Conservation (phyloP, 2,329 filamentous ascomycete species). For the Xylariaceae sp. region DNA sequence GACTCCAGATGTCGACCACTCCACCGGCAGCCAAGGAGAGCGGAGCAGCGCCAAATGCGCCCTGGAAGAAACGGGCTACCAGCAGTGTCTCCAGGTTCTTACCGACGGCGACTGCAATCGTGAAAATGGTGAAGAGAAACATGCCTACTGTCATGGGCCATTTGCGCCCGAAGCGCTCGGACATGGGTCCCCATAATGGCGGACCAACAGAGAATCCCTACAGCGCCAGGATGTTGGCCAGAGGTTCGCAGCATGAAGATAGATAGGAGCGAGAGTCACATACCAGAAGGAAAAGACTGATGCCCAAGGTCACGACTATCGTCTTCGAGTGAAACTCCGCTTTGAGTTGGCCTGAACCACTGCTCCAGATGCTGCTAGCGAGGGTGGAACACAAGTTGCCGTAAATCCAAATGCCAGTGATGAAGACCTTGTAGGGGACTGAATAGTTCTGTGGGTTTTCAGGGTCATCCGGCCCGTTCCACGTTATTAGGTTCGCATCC, state of each 20-base stretch:
- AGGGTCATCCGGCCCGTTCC: constrained; percentile 15
- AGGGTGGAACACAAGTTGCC: constrained; percentile 13
- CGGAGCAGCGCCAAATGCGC: constrained; percentile 42
- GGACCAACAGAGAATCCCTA: constrained; percentile 36
- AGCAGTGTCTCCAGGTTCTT: constrained; percentile 16
- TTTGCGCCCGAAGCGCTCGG: constrained; percentile 45
- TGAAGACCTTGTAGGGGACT: constrained; percentile 6
- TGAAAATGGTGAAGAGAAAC: constrained; percentile 42
- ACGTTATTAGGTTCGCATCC: constrained; percentile 12
- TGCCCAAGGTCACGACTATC: constrained; percentile 13
- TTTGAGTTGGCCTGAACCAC: constrained; percentile 5
- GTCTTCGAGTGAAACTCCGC: constrained; percentile 9
- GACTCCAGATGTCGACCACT: constrained; percentile 41
- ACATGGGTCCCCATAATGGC: constrained; percentile 40
- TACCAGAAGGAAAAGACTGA: constrained; percentile 17
- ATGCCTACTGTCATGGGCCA: constrained; percentile 43
- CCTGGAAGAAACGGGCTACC: constrained; percentile 42
- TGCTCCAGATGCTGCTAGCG: constrained; percentile 18
- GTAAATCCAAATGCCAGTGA: constrained; percentile 16
- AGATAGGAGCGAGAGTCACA: not conserved
- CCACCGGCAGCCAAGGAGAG: constrained; percentile 42
- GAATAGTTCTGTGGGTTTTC: constrained; percentile 17
- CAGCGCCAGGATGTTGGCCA: too few relatives aligned
- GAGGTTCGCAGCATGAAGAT: not conserved
- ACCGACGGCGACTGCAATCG: constrained; percentile 40